Evolutionary conservation across 2,329 filamentous ascomycete genomes (phyloP), one percentile per base, ranked within the genome.

Genomic region (Fusarium globosum): DNA sequence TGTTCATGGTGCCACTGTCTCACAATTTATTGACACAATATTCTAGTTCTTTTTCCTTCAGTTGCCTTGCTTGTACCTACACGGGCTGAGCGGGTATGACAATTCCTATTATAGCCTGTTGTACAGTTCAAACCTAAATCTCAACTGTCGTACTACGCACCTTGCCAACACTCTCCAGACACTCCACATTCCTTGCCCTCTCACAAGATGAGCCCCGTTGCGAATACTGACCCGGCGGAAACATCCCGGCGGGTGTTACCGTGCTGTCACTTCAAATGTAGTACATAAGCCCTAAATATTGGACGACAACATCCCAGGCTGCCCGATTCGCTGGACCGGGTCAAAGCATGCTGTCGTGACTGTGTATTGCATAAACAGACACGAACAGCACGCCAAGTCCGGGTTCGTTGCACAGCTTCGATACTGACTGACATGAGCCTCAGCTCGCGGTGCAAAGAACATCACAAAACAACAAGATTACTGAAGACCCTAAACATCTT

Each of bases 231-330:
- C 59, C 38, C 46, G 53, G 62, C 57, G 61, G 58, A 71, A 73
- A 73, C 66, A 60, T 73, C 62, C 70, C 61, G 66, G 60, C 57
- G 58, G 71, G 62, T 73, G 41, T 57, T 43, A 71, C 70, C 49
- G 41, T 39, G 45, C 58, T 61, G 53, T 57, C 59, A 41, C 57
- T 46, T 59, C 48, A 20, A 48, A 33, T 43, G 20, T 28, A 38
- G 41, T 28, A 41, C 43, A 45, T n/a, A 45, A 48, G 43, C 57
- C 38, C 48, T 49, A 28, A 26, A 38, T 42, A 59, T 33, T 56
- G 69, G 45, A 53, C 21, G 41, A 48, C 57, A 49, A 64, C 36
- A 52, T 61, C 48, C 30, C 61, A 38, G 33, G n/a, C 53, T 61
- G 48, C 62, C 71, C 61, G 71, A 71, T 68, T 73, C 57, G 61